A percentile compares a stretch with the other conserved stretches of the same genome.
Conservation (phyloP, 169 alveolate genomes). For the Toxoplasma gondii region DNA sequence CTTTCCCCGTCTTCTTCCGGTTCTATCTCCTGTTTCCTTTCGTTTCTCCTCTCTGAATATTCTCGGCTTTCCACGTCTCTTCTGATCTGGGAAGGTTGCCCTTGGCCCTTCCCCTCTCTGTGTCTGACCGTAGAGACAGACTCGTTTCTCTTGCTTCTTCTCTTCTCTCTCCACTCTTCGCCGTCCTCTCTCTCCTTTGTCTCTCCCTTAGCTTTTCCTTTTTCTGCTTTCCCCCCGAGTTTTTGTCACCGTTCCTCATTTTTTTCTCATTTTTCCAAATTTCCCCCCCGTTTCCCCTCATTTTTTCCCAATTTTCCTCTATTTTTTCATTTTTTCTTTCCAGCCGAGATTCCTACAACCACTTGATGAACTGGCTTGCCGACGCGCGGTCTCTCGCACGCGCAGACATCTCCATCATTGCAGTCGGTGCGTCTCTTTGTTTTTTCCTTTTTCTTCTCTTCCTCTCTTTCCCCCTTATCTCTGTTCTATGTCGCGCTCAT, state of each 20-base stretch:
- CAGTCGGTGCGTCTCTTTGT: constrained; percentile 72
- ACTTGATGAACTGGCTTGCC: constrained; percentile 81
- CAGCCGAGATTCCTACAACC: constrained; percentile 81
- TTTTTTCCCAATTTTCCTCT: neutral
- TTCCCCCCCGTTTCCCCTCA: too few species aligned
- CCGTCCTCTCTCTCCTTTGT: neutral
- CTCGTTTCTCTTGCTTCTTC: neutral
- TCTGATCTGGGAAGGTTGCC: too few species aligned
- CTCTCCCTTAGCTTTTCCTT: neutral
- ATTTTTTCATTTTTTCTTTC: neutral
- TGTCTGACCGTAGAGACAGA: neutral
- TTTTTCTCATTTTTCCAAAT: neutral
- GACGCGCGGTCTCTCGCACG: constrained; percentile 85
- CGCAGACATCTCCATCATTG: constrained; percentile 82
- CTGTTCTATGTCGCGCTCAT: too few species aligned
- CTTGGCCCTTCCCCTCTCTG: neutral
- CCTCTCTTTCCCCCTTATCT: neutral
- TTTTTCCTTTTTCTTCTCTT: neutral
- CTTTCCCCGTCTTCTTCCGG: neutral
- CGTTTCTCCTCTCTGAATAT: neutral
- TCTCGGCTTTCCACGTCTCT: neutral
- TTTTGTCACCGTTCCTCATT: neutral
- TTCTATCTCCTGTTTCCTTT: neutral
- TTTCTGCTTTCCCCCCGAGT: neutral
- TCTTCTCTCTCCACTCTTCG: neutral